A percentile compares a stretch with the other conserved stretches of the same genome.
phyloP scores from a whole-genome alignment of 106 monocot species.

The Platanthera zijinensis region DNA sequence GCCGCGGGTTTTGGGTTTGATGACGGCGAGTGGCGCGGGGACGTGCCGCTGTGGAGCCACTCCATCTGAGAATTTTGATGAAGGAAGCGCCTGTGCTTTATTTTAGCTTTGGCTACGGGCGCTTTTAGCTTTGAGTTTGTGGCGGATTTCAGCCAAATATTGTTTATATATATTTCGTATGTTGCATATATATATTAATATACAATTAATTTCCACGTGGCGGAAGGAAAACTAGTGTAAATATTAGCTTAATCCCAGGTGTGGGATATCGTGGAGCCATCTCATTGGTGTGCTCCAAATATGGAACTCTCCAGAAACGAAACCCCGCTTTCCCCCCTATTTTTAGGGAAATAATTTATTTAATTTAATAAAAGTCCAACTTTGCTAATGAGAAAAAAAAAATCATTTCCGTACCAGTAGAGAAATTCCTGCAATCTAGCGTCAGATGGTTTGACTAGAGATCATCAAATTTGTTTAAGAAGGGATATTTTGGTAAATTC shows the following conservation, averaged over 20 bases:
- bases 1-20: not conserved
- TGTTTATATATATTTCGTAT: not conserved
- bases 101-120: not conserved
- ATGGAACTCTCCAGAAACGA: not conserved
- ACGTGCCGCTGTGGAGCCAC: slow-evolving; percentile 13
- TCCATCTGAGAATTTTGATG: not conserved
- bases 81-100: not conserved
- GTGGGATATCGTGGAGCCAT: not conserved
- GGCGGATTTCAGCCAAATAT: not conserved
- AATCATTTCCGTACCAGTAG: no score
- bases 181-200: no score
- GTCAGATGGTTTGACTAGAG: no score
- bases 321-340: no score
- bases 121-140: not conserved
- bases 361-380: no score
- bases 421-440: no score
- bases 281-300: not conserved
- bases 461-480: no score
- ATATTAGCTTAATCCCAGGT: not conserved
- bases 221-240: not conserved
- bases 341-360: no score
- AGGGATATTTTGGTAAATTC: no score
- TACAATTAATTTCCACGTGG: no score
- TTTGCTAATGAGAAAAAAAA: no score
- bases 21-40: not conserved